Percentiles rank a stretch among this genome's conserved stretches.
Evolutionary conservation across 768 basidiomycete genomes (phyloP).

Genomic region (Rhodotorula paludigena): DNA sequence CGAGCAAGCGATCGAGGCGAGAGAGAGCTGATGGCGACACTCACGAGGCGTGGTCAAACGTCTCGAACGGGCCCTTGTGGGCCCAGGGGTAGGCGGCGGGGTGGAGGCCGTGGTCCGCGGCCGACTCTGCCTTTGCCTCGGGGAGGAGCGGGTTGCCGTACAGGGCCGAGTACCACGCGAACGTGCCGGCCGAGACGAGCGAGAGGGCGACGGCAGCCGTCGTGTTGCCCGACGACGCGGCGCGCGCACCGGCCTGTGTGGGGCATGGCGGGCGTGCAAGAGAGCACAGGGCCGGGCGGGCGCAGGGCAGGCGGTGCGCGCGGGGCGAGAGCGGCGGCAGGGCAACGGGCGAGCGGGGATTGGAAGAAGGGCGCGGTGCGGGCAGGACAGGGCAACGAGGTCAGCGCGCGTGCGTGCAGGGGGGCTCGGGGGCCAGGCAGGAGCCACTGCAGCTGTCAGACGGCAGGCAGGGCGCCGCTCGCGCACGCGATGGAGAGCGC

Average conservation of each 20-base stretch:
- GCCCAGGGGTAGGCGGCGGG: constrained; percentile 81
- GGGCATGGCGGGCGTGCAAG: neutral
- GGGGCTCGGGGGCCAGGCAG: too few species aligned
- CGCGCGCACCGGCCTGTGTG: constrained; percentile 16
- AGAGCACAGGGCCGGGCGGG: neutral
- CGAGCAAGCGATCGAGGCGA: too few species aligned
- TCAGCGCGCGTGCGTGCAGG: too few species aligned
- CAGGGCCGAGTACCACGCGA: constrained; percentile 94
- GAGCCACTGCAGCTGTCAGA: too few species aligned
- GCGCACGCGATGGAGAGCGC: neutral
- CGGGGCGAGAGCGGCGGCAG: too few species aligned
- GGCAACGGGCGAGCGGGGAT: neutral
- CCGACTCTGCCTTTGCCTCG: constrained; percentile 86
- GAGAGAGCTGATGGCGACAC: constrained; percentile 40
- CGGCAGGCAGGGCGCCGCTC: too few species aligned
- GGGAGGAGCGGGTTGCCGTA: constrained; percentile 89
- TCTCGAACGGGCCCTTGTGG: constrained; percentile 78
- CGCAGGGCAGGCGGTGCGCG: too few species aligned
- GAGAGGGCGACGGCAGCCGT: constrained; percentile 23
- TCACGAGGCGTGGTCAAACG: constrained; percentile 94
- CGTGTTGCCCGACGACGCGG: constrained; percentile 14
- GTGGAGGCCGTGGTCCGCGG: constrained; percentile 91
- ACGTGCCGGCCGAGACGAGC: constrained; percentile 68
- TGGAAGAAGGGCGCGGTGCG: neutral
- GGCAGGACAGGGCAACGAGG: neutral